Evolutionary conservation across 2,329 filamentous ascomycete genomes (phyloP).

Genomic region (Coniochaeta hoffmannii): DNA sequence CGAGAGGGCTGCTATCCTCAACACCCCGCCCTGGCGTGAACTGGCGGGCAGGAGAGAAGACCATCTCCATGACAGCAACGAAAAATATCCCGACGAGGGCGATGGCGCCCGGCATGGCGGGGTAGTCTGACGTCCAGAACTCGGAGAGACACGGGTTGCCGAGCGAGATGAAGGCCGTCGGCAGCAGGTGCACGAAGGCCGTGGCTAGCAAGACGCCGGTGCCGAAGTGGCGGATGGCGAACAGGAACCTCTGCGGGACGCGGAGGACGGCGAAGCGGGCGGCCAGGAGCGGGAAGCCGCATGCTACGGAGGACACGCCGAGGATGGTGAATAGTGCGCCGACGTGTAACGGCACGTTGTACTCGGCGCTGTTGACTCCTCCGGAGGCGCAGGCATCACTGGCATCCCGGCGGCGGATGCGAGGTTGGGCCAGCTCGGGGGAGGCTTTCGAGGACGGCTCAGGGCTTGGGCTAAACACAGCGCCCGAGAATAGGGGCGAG

Average conservation of each 20-base stretch:
- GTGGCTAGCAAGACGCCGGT: constrained; percentile 80
- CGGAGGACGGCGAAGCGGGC: constrained; percentile 41
- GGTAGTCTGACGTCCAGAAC: constrained; percentile 74
- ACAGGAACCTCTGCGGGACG: constrained; percentile 49
- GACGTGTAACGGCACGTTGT: constrained; percentile 52
- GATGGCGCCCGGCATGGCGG: constrained; percentile 70
- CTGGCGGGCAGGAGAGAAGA: background rate
- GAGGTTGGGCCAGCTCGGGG: background rate
- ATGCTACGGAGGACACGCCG: constrained; percentile 38
- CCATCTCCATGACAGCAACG: constrained; percentile 81
- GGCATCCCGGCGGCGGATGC: constrained; percentile 9
- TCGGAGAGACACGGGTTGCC: constrained; percentile 66
- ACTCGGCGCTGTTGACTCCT: constrained; percentile 27
- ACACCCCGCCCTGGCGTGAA: no score
- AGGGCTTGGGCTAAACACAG: constrained; percentile 2
- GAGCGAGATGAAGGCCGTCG: constrained; percentile 59
- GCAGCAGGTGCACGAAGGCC: constrained; percentile 71
- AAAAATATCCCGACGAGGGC: constrained; percentile 75
- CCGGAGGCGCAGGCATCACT: constrained; percentile 14
- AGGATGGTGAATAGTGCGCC: constrained; percentile 46
- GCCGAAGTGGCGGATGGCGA: constrained; percentile 60
- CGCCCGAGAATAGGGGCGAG: constrained; percentile 4
- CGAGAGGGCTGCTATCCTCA: no score
- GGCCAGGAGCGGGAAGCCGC: constrained; percentile 47
- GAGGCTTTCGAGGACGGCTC: no score